Conservation (phyloP, 2,329 filamentous ascomycete species). For the Xylaria digitata region DNA sequence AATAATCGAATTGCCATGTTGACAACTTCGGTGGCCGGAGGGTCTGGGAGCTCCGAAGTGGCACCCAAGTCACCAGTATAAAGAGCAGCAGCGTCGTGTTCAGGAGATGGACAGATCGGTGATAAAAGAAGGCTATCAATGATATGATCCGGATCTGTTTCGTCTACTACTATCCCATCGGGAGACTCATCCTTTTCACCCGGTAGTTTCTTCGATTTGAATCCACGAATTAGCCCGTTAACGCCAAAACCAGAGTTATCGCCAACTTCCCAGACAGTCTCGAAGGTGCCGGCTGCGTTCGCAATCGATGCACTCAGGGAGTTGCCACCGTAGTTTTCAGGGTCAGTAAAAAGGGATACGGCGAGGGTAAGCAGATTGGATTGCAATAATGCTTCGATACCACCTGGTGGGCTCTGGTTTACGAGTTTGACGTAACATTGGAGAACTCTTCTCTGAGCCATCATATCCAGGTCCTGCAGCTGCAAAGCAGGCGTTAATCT, state of each 20-base stretch:
- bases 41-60: slow-evolving; percentile 70
- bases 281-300: slow-evolving; percentile 87
- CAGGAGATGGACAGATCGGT: slow-evolving; percentile 83
- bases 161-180: slow-evolving; percentile 59
- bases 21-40: slow-evolving; percentile 90
- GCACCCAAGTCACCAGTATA: slow-evolving; percentile 71
- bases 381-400: slow-evolving; percentile 86
- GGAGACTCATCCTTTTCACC: slow-evolving; percentile 71
- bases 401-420: slow-evolving; percentile 85
- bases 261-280: slow-evolving; percentile 92
- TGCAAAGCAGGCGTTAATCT: slow-evolving; percentile 86
- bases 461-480: slow-evolving; percentile 87
- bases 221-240: slow-evolving; percentile 83
- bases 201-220: slow-evolving; percentile 75
- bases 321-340: slow-evolving; percentile 85
- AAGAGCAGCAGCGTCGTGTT: slow-evolving; percentile 87
- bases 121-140: slow-evolving; percentile 72
- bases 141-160: slow-evolving; percentile 70
- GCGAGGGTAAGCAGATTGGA: slow-evolving; percentile 91
- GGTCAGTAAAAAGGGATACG: slow-evolving; percentile 91
- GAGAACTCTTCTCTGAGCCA: slow-evolving; percentile 91
- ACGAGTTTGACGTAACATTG: slow-evolving; percentile 96
- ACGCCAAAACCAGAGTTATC: slow-evolving; percentile 97
- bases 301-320: slow-evolving; percentile 92
- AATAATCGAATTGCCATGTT: slow-evolving; percentile 95